Evolutionary conservation across 306 rosid species (phyloP).

Genomic region (Cucurbita ficifolia): DNA sequence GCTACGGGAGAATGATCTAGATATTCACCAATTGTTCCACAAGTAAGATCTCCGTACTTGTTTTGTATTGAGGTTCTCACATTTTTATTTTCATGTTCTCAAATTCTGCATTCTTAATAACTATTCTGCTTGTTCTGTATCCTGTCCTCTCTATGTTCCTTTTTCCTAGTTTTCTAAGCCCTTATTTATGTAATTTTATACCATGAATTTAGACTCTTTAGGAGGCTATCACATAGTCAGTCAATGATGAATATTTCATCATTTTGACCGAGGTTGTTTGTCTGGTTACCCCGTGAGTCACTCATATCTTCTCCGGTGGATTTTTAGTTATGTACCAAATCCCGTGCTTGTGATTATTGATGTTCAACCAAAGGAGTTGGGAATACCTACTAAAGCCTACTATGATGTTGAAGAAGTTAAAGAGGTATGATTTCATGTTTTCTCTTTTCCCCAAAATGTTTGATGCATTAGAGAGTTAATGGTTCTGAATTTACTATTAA

Average conservation of each 20-base stretch:
- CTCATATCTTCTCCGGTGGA: background rate
- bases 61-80: background rate
- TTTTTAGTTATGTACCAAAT: slow-evolving; percentile 56
- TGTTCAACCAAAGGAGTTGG: slow-evolving; percentile 83
- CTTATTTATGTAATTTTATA: background rate
- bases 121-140: background rate
- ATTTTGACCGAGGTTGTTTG: background rate
- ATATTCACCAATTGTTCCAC: slow-evolving; percentile 63
- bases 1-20: slow-evolving; percentile 77
- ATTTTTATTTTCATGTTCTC: background rate
- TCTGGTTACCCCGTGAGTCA: background rate
- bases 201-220: background rate
- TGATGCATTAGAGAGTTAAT: background rate
- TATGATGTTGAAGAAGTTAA: slow-evolving; percentile 83
- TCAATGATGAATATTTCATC: background rate
- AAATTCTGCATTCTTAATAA: background rate
- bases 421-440: slow-evolving; percentile 27
- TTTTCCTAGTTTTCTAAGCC: background rate
- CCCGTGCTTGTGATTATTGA: slow-evolving; percentile 85
- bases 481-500: background rate
- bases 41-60: slow-evolving; percentile 28
- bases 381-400: slow-evolving; percentile 95
- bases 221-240: background rate
- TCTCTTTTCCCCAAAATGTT: background rate
- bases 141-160: background rate